Base-by-base conservation (phyloP, 805 yeast genomes). In the Candida berthetii region DNA sequence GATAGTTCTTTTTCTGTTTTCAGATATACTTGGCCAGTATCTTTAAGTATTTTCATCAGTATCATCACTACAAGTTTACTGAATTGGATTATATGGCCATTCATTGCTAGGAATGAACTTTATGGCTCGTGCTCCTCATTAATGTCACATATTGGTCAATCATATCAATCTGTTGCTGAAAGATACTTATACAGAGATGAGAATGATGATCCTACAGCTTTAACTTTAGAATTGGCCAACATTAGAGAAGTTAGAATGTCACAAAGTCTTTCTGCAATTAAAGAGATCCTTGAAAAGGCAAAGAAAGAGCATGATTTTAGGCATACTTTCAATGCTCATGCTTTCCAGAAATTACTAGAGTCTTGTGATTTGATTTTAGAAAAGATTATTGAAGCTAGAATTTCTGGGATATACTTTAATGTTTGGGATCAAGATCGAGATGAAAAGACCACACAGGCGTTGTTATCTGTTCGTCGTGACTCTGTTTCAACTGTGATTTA, bases 51-150 rank as follows among this genome's bases (percentile, higher is more conserved):
- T 1, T 44, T 69, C 11, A 58, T 72, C n/a, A 69, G 74, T 13
- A 47, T 70, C 11, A 19, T 59, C 8, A 43, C 62, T 0, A 55
- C 76, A 0, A 56, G 69, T 20, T 48, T 66, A 2, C 52, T 66
- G 6, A 69, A 66, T 42, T 71, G 76, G 74, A 36, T 70, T 1
- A 49, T 72, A 13, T 72, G 78, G 76, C 72, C 78, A 1, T 71
- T 69, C 48, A 60, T 60, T 18, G 72, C 77, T 3, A 62, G 69
- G 33, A 58, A 56, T 9, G 75, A 71, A 40, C 56, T 72, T 5
- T 61, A 69, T 28, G 41, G 55, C 2, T 65, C 74, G 0, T 51
- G 66, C 17, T 54, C 76, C 0, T 57, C 64, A 1, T 45, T 73
- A 31, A 48, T 74, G 10, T 55, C 64, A 4, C 69, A 73, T 44